Conservation (phyloP, 2,329 filamentous ascomycete species). For the Nannizziopsis arthrosporioides region DNA sequence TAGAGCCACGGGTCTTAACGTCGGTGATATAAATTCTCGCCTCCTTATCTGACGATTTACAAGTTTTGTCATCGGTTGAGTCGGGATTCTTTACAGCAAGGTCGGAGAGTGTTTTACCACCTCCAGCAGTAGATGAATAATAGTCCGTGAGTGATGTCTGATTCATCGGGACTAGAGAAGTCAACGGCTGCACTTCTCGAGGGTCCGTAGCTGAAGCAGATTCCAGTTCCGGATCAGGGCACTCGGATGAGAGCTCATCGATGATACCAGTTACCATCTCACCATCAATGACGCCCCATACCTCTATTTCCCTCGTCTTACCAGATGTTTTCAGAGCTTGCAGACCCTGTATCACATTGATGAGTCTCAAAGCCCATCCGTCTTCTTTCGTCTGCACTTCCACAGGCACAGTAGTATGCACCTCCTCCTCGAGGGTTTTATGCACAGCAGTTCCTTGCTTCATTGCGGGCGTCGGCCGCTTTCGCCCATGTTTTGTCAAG, state of each 20-base stretch:
- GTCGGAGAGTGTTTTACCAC: slow-evolving; percentile 28
- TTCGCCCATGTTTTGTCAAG: slow-evolving; percentile 63
- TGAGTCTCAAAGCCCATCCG: slow-evolving; percentile 66
- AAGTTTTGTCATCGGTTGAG: background rate
- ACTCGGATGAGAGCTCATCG: slow-evolving; percentile 67
- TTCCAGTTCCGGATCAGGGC: slow-evolving; percentile 62
- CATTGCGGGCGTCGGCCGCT: slow-evolving; percentile 71
- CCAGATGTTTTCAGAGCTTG: slow-evolving; percentile 60
- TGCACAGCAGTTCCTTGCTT: slow-evolving; percentile 69
- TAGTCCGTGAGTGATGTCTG: slow-evolving; percentile 38
- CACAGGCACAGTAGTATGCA: slow-evolving; percentile 65
- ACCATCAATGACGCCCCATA: slow-evolving; percentile 76
- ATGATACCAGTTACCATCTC: slow-evolving; percentile 82
- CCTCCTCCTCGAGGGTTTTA: slow-evolving; percentile 69
- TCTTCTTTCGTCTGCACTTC: slow-evolving; percentile 67
- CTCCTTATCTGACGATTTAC: background rate
- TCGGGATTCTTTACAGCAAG: slow-evolving; percentile 17
- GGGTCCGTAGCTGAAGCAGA: slow-evolving; percentile 34
- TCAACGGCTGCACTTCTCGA: slow-evolving; percentile 28
- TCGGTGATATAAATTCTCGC: slow-evolving; percentile 62
- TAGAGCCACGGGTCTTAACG: slow-evolving; percentile 62
- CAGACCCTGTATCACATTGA: slow-evolving; percentile 83
- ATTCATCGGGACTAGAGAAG: slow-evolving; percentile 30
- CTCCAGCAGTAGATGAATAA: slow-evolving; percentile 28
- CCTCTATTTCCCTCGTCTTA: slow-evolving; percentile 61